Evolutionary conservation across 2,329 filamentous ascomycete species (phyloP).

Genomic region (Paecilomyces fulvus): DNA sequence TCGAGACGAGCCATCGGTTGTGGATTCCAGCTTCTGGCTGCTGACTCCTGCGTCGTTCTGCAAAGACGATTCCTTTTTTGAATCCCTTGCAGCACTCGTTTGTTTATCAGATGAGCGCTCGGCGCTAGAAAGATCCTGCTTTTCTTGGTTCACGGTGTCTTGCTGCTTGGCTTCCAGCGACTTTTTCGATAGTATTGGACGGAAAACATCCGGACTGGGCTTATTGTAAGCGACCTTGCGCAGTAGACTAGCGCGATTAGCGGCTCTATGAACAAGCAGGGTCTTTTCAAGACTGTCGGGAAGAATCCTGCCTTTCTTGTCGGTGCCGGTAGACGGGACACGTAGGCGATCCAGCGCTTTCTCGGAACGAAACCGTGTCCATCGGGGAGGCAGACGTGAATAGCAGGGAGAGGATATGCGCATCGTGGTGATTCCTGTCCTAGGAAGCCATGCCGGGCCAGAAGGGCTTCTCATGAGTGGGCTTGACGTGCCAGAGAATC

Average conservation of each 20-base stretch:
- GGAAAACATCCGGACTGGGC: neutral
- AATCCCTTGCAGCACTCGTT: neutral
- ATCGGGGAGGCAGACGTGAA: neutral
- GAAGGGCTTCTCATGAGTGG: neutral
- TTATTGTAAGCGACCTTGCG: constrained; percentile 9
- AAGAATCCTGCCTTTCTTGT: constrained; percentile 11
- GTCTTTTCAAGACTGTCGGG: constrained; percentile 22
- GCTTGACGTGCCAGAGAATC: neutral
- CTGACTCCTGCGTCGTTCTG: neutral
- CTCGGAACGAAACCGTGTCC: neutral
- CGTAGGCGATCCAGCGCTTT: neutral
- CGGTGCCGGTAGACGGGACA: neutral
- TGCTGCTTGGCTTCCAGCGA: neutral
- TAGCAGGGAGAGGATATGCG: too few relatives aligned
- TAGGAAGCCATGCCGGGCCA: neutral
- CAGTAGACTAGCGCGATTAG: constrained; percentile 20
- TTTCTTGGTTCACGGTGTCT: neutral
- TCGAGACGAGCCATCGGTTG: neutral
- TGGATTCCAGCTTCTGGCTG: neutral
- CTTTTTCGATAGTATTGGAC: neutral
- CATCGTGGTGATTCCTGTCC: neutral
- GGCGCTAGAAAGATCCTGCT: neutral
- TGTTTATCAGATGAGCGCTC: neutral
- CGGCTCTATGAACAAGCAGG: constrained; percentile 24
- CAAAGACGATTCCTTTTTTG: neutral